These are phyloP conservation scores for Fraxinus platypoda DNA, from an alignment of 305 asterid species.

Conservation along the genomic window DNA sequence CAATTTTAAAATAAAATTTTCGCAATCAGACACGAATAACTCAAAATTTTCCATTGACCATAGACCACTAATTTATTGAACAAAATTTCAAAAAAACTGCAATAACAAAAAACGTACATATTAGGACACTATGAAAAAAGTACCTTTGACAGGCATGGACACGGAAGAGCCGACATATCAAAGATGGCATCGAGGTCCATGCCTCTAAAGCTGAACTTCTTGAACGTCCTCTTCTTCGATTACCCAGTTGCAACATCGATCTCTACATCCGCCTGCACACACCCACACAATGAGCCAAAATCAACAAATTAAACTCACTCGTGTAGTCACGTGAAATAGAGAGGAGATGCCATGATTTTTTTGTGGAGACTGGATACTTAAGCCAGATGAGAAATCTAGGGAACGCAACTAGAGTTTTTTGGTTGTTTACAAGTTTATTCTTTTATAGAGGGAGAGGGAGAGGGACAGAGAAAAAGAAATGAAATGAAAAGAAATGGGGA, in stretches of 20 bases:
- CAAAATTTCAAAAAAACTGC: neutral
- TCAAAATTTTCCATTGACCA: no score
- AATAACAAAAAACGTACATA: neutral
- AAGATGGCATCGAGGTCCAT: constrained; percentile 84
- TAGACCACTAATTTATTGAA: neutral
- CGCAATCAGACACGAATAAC: no score
- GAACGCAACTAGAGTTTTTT: constrained; percentile 34
- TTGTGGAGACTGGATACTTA: no score
- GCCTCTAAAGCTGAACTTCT: constrained; percentile 88
- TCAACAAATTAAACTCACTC: neutral
- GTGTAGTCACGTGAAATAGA: neutral
- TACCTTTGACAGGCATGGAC: constrained; percentile 89
- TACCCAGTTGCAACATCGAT: constrained; percentile 53
- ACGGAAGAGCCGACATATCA: constrained; percentile 51
- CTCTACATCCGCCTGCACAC: constrained; percentile 66
- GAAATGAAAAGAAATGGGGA: no score
- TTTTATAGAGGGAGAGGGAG: no score
- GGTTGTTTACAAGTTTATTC: no score
- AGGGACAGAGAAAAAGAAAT: no score
- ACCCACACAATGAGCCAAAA: neutral
- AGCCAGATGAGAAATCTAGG: neutral
- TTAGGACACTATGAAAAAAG: neutral
- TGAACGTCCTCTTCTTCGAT: constrained; percentile 84
- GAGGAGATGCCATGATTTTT: constrained; percentile 28
- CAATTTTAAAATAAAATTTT: no score